Base-by-base conservation (phyloP, 23 red algal genomes). In the Gracilaria vermiculophylla region DNA sequence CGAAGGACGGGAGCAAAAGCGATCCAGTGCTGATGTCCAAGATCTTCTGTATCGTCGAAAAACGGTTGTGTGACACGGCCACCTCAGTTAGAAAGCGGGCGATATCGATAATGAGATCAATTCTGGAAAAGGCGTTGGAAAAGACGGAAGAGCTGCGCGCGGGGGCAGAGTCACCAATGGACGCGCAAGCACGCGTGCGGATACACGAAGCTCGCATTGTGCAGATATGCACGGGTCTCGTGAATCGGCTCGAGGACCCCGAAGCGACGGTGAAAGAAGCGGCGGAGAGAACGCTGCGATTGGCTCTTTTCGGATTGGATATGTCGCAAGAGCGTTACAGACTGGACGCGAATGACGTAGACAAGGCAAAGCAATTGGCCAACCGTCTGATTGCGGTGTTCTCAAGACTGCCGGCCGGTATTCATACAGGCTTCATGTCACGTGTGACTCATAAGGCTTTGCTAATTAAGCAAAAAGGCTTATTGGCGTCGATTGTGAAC, bases 61-160 rank as follows among this genome's bases (percentile, higher is more conserved):
- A 81, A 35, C 74, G 87, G 41, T 44, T 91, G 25, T 72, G 54
- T 20, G 75, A 91, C 49, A 72, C 55, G 9, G 62, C 86, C 23
- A 90, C 86, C 6, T 90, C 86, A 43, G 86, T 90, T 10, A 50
- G 86, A 49, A 90, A 90, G 77, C 53, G 86, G 34, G 86, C 86
- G 15, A 80, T 90, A 60, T 50, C 61, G 40, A 90, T 90, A 50
- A 80, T 78, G 72, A 44, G 74, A 69, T 48, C 73, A 35, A 70
- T 90, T 42, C 60, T 90, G 12, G 11, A 55, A 23, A 53, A 58
- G 20, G 70, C 86, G 7, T 48, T 90, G 34, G 69, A 66, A 44
- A 32, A 61, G 17, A 12, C 36, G 9, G 29, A 34, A 21, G 44
- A 49, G 48, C 64, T 70, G 16, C 64, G 64, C 3, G 42, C 19